phyloP scores from a whole-genome alignment of 2,329 filamentous ascomycete species.

The Penicillium thymicola region DNA sequence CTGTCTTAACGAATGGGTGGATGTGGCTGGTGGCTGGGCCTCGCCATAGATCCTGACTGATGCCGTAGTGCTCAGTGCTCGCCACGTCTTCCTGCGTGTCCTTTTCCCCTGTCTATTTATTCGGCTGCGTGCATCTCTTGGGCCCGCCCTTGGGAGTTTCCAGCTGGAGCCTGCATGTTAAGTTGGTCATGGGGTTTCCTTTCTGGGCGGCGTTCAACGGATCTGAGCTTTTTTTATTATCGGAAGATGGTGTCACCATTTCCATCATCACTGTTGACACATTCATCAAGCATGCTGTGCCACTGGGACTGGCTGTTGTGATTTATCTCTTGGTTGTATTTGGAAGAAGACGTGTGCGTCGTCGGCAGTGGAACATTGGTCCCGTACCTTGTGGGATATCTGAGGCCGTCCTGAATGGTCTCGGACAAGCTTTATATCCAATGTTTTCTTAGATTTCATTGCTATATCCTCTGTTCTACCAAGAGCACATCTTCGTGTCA shows the following conservation, averaged over 20 bases:
- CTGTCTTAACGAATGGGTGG: constrained; percentile 93
- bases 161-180: constrained; percentile 33
- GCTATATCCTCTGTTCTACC: background rate
- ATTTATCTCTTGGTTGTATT: constrained; percentile 11
- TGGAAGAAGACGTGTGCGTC: constrained; percentile 10
- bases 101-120: constrained; percentile 30
- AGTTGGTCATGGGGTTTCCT: constrained; percentile 31
- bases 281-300: constrained; percentile 39
- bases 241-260: constrained; percentile 35
- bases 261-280: constrained; percentile 35
- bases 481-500: background rate
- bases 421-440: background rate
- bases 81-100: constrained; percentile 32
- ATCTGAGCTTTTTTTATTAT: constrained; percentile 33
- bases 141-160: constrained; percentile 31
- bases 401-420: background rate
- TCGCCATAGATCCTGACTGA: constrained; percentile 46
- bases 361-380: background rate
- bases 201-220: constrained; percentile 39
- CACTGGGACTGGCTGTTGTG: constrained; percentile 27
- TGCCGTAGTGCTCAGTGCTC: constrained; percentile 13
- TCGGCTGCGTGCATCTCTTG: constrained; percentile 34
- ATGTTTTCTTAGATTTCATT: background rate
- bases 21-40: constrained; percentile 92
- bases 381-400: background rate